Evolutionary conservation across 495 filamentous ascomycete species (phyloP), one percentile per base, ranked within the genome.

Genomic region (Friedmanniomyces endolithicus): DNA sequence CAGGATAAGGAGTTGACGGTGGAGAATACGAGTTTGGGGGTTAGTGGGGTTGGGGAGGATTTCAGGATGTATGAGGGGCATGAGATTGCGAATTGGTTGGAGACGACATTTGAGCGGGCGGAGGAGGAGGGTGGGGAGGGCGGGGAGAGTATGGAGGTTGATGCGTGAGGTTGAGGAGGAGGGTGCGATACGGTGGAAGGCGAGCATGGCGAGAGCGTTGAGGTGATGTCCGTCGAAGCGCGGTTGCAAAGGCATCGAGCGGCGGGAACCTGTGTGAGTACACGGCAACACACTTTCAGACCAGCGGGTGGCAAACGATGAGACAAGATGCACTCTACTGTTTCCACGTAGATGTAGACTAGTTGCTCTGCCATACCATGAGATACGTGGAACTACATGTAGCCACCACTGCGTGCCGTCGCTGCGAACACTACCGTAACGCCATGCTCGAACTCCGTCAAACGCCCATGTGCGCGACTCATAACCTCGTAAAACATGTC

Each of bases 1-100:
- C 90, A 96, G 79, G 92, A 96, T 70, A 94, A 94, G 74, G 90
- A 95, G 79, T 73, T 97, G 68, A 96, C 88, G 51, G 79, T 95
- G 37, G 92, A 95, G 62, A 97, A 98, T 71, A 92, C 89, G 48
- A 95, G 87, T 60, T 78, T 97, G 39, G 88, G 85, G 48, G 81
- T 95, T 47, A 74, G 65, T 23, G 70, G 63, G 20, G 67, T 76
- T 50, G 74, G 72, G 33, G 78, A 80, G 75, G 82, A 80, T 67
- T 98, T 98, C 72, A 87, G 85, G 77, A 75, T 95, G 56, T 94
- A 85, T 68, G 92, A 98, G 70, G 89, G 88, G 6, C 80, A 86
- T 67, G 85, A 90, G 52, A 84, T 94, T 52, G 77, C 79, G 63
- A 70, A 72, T 53, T 72, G 81, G 67, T 63, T 85, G 64, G 82